Evolutionary conservation across 345 rosid genomes (phyloP).

Genomic region (Brassica incana): DNA sequence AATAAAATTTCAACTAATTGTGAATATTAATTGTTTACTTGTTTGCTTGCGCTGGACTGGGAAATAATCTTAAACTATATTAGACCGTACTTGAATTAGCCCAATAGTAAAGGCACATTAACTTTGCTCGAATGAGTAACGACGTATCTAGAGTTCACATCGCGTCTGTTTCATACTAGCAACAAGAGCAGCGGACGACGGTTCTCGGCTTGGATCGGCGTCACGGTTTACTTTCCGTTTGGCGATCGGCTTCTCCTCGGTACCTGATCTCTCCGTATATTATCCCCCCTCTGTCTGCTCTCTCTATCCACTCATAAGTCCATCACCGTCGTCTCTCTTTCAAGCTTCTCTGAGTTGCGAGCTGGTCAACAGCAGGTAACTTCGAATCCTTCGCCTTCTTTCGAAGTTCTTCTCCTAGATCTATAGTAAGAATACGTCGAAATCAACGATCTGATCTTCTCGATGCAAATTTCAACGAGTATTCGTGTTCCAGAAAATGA

Average conservation of each 20-base stretch:
- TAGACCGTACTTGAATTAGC: neutral
- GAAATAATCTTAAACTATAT: neutral
- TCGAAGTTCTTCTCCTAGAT: neutral
- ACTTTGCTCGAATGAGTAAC: neutral
- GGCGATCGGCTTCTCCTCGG: neutral
- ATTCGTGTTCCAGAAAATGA: neutral
- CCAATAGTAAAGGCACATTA: neutral
- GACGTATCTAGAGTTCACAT: neutral
- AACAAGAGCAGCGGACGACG: neutral
- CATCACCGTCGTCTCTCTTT: neutral
- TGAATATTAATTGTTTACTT: neutral
- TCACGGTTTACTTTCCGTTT: neutral
- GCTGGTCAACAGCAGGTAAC: neutral
- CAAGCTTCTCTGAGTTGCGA: neutral
- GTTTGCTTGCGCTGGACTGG: neutral
- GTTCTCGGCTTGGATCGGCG: neutral
- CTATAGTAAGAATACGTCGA: neutral
- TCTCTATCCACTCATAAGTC: neutral
- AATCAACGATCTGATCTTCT: neutral
- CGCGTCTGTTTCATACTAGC: neutral
- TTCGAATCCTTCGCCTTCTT: conserved; percentile 3
- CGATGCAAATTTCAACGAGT: neutral
- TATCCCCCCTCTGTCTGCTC: neutral
- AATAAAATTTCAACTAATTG: neutral
- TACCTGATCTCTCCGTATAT: neutral